phyloP scores from a whole-genome alignment of 2,329 filamentous ascomycete genomes.

The Chalara sp. region DNA sequence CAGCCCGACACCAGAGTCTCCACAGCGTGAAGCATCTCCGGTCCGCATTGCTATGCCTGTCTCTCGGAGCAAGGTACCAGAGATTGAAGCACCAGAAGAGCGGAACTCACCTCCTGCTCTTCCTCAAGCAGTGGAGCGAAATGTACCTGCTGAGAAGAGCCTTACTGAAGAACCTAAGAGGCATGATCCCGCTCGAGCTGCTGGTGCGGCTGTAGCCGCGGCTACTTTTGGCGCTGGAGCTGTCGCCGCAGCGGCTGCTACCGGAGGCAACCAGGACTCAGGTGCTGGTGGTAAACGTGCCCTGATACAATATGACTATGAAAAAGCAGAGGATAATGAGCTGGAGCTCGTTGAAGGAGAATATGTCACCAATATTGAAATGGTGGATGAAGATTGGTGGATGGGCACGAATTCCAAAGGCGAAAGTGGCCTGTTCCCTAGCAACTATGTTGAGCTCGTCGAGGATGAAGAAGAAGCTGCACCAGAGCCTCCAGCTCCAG shows the following conservation, averaged over 20 bases:
- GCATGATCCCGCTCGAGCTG: slow-evolving; percentile 52
- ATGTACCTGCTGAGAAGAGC: slow-evolving; percentile 57
- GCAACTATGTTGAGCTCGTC: slow-evolving; percentile 90
- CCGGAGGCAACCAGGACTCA: slow-evolving; percentile 32
- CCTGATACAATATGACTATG: slow-evolving; percentile 87
- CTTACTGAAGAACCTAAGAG: slow-evolving; percentile 57
- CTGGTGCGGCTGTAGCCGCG: slow-evolving; percentile 48
- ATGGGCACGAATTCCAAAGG: slow-evolving; percentile 83
- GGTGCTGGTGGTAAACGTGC: slow-evolving; percentile 62
- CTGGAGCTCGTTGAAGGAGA: slow-evolving; percentile 86
- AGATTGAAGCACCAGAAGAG: slow-evolving; percentile 44
- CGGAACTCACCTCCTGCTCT: slow-evolving; percentile 48
- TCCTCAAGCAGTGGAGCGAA: slow-evolving; percentile 56
- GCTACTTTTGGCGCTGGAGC: slow-evolving; percentile 35
- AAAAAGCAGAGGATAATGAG: slow-evolving; percentile 96
- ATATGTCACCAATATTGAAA: slow-evolving; percentile 83
- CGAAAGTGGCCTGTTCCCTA: slow-evolving; percentile 87
- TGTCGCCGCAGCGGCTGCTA: slow-evolving; percentile 22
- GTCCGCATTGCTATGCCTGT: slow-evolving; percentile 84
- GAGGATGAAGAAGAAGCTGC: slow-evolving; percentile 46
- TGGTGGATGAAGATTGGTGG: slow-evolving; percentile 99
- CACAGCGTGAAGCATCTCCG: slow-evolving; percentile 60
- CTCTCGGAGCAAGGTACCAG: slow-evolving; percentile 49
- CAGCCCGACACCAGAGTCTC: slow-evolving; percentile 34
- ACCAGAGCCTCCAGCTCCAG: slow-evolving; percentile 28